Base-by-base conservation (phyloP, 2,329 filamentous ascomycete genomes). In the Trichoderma afroharzianum region DNA sequence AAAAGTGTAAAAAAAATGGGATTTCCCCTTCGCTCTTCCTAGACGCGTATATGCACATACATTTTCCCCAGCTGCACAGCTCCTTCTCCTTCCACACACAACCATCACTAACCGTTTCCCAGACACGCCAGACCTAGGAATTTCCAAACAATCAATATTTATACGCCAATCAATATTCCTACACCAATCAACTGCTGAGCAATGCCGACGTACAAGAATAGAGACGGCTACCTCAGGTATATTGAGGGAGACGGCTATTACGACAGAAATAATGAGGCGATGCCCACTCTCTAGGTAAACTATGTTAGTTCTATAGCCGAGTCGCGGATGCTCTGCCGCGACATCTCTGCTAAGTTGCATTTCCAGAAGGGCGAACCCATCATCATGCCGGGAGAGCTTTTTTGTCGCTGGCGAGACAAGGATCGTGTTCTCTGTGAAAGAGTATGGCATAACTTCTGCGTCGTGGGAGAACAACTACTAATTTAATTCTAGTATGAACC, bases 31-130 rank as follows among this genome's bases (percentile, higher is more conserved):
- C 39, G 7, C 15, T 43, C 39, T 43, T 43, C 7, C 39, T n/a
- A n/a, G 0, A 0, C 39, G 7, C 18, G 7, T 43, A 0, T 9
- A n/a, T n/a, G 39, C 39, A 43, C 15, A 18, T n/a, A 3, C 0
- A n/a, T 43, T 43, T n/a, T 8, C 39, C 15, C 39, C 39, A 43
- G 39, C 1, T 43, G 39, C 39, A 43, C 15, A 43, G 39, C 39
- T 43, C 39, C 39, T 43, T 43, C 39, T n/a, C 39, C 39, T 43
- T 43, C 39, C 39, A 43, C 39, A n/a, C 3, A 43, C 18, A 43
- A 43, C 18, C 7, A 43, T 18, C 15, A 43, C 39, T 9, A 43
- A n/a, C 15, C 39, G 39, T 43, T 43, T 2, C 39, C 3, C 7
- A 9, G 39, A 43, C 7, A 43, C 15, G 3, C 15, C 18, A 9